A percentile compares a stretch with the other conserved stretches of the same genome.
Conservation (phyloP, 768 basidiomycete species). For the Trametes villosa region DNA sequence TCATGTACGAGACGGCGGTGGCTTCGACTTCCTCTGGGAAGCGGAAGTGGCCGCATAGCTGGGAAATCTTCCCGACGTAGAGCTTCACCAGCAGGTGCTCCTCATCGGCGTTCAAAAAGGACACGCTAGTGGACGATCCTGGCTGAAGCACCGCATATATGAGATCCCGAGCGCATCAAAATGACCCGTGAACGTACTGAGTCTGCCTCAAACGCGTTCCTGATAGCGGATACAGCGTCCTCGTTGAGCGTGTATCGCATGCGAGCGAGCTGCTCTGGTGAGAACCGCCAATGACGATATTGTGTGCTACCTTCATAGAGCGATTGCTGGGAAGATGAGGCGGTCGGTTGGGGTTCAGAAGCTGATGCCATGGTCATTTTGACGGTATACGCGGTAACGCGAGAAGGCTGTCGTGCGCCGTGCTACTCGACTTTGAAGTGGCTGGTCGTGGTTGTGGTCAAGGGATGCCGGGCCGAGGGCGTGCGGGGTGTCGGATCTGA, state of each 20-base stretch:
- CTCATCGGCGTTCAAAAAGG: conserved; percentile 80
- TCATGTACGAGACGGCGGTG: conserved; percentile 89
- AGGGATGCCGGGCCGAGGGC: conserved; percentile 1
- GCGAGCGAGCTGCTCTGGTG: conserved; percentile 60
- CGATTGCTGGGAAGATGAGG: conserved; percentile 34
- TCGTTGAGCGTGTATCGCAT: conserved; percentile 72
- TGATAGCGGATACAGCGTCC: conserved; percentile 77
- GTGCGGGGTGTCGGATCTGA: conserved; percentile 5
- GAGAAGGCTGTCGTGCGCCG: not conserved
- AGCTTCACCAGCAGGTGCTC: conserved; percentile 88
- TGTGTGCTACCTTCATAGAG: conserved; percentile 83
- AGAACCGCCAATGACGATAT: conserved; percentile 89
- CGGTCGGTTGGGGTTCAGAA: not conserved
- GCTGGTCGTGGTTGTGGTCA: conserved; percentile 7
- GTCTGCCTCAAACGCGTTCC: conserved; percentile 75
- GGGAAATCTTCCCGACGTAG: conserved; percentile 85
- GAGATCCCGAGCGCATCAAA: not conserved
- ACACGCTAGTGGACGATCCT: conserved; percentile 72
- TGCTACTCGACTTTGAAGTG: not conserved
- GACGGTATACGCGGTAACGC: too few species aligned
- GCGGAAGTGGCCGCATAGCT: conserved; percentile 82
- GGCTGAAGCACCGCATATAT: conserved; percentile 43
- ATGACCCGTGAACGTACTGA: conserved; percentile 55
- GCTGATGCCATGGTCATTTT: conserved; percentile 7
- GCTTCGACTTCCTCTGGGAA: conserved; percentile 94